Evolutionary conservation across 306 rosid species (phyloP), one percentile per base, ranked within the genome.

Genomic region (Prunus campanulata): DNA sequence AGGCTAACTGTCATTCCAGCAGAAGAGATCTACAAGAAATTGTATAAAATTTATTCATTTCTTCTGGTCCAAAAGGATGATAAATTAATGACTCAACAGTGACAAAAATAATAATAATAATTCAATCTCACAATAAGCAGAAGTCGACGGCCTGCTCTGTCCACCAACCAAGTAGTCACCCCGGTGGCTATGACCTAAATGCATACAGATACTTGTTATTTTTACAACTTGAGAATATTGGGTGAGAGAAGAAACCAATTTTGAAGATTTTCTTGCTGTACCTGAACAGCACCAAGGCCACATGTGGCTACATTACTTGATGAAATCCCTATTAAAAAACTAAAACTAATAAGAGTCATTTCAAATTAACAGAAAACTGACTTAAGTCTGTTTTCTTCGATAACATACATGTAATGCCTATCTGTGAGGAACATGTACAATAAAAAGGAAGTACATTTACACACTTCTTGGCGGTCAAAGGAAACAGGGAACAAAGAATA

Each of bases 261-360:
- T 51, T 24, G 46, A 60, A 39, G 60, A 57, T 27, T 39, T 75
- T 72, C 72, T 49, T 78, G 72, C 74, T 75, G 69, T 88, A 95
- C 97, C 99, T 92, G 99, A 83, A 92, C 74, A 74, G 90, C 97
- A 64, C 99, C 99, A 79, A 95, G 85, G 81, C 96, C 97, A 75
- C 79, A 70, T 72, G 99, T 95, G 19, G 97, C 99, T 10, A 32
- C 89, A 24, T 88, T 84, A 78, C 96, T 86, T 13, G 97, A 95
- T 62, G 73, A 80, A 71, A 95, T 72, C 78, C 97, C 97, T 92
- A 85, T 78, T 76, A 56, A 78, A 51, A 68, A 79, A 75, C 62
- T 64, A 48, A 49, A 82, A 57, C 46, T 13, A 32, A 57, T 82
- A 65, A 79, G 68, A 74, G 29, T 20, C 75, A 76, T 71, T 77